Evolutionary conservation across 2,329 filamentous ascomycete genomes (phyloP), one percentile per base, ranked within the genome.

Genomic region (Cordyceps militaris): DNA sequence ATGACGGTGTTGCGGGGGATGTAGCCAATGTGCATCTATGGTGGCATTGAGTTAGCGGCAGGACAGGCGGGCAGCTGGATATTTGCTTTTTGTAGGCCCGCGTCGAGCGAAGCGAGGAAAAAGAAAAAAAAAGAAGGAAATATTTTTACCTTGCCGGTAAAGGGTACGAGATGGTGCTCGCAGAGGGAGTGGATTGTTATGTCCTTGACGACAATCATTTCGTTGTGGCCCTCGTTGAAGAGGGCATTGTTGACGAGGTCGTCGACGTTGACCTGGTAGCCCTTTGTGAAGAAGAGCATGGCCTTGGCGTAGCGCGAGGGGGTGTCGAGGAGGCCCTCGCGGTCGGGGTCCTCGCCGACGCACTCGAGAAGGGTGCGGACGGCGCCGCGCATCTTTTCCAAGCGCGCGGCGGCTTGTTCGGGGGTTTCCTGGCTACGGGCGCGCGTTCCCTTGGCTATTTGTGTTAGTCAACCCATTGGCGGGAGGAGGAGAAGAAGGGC

Each of bases 21-120:
- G 74, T 99, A 99, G 59, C 92, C 94, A 66, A 99, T 97, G 75
- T 99, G 94, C 90, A 99, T 97, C 90, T 95, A 64, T 32, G n/a
- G 36, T 47, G 46, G 55, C 38, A 56, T 16, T 48, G 6, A 51
- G 19, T 28, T 19, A 3, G 16, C 30, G 51, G 40, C 26, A 43
- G 2, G 38, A 14, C 13, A 24, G 8, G 4, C 3, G 13, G 23
- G 14, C 30, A 24, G 32, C 32, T 26, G n/a, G 21, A n/a, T n/a
- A n/a, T 26, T n/a, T 6, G 30, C 6, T 32, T 14, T 16, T 7
- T 7, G 48, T 14, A 9, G 14, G 16, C 34, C 34, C 34, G 36
- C 32, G 24, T 38, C 53, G 53, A 49, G 44, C 53, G 53, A 32
- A 50, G 44, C 34, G 54, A 49, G 55, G 55, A 13, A 44, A 44